Base-by-base conservation (phyloP, 169 alveolate genomes). In the Prorocentrum cordatum region DNA sequence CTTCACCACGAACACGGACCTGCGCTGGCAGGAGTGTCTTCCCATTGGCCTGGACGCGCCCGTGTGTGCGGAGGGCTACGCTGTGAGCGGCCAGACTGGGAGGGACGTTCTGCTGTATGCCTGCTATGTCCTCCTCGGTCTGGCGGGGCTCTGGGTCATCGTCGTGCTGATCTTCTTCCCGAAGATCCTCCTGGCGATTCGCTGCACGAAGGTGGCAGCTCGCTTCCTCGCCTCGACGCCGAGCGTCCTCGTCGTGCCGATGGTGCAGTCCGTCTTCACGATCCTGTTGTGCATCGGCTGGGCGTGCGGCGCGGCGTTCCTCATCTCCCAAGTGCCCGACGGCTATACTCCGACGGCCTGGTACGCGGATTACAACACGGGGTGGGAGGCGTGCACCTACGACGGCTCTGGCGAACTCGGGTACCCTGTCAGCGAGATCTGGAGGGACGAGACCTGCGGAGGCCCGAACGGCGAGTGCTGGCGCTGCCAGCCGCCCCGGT, bases 401-500 rank as follows among this genome's bases (percentile, higher is more conserved):
- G n/a, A n/a, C n/a, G n/a, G n/a, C n/a, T n/a, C n/a, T n/a, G n/a
- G n/a, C n/a, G n/a, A n/a, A n/a, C n/a, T n/a, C n/a, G n/a, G n/a
- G n/a, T n/a, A n/a, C n/a, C n/a, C n/a, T n/a, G n/a, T n/a, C n/a
- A n/a, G n/a, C n/a, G n/a, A n/a, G n/a, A n/a, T n/a, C n/a, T n/a
- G n/a, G n/a, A n/a, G n/a, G n/a, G n/a, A n/a, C n/a, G n/a, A n/a
- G n/a, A n/a, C n/a, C n/a, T n/a, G n/a, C n/a, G n/a, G 54, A 12
- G 16, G n/a, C 9, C n/a, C 54, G 54, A 16, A 42, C 16, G 54
- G 16, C 16, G 54, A 9, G 50, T 80, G 90, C 54, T 80, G 90
- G 90, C 45, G 68, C 6, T 80, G 90, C 35, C 29, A 77, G 3
- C 90, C 90, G 18, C 90, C 90, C 6, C 90, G 90, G 39, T 80